Percentiles rank a stretch among this genome's conserved stretches.
phyloP scores from a whole-genome alignment of 1,284 basidiomycete species.

The Kwoniella shivajii region DNA sequence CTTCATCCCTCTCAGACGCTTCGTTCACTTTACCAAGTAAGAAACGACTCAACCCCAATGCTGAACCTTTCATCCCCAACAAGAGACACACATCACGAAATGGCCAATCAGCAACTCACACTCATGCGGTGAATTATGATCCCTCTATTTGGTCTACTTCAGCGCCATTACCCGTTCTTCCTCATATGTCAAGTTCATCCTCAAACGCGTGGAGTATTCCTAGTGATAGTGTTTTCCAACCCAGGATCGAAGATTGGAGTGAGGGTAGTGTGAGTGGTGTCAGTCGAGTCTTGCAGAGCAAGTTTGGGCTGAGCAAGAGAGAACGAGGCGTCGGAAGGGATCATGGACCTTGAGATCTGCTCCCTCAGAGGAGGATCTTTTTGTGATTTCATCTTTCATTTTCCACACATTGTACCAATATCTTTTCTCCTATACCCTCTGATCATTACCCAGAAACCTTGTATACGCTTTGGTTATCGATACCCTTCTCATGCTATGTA shows the following conservation, averaged over 20 bases:
- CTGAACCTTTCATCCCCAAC: slow-evolving; percentile 4
- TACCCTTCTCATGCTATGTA: too few species aligned
- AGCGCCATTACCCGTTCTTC: background rate
- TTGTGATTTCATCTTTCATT: too few species aligned
- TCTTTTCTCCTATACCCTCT: too few species aligned
- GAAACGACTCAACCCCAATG: slow-evolving; percentile 7
- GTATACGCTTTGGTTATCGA: too few species aligned
- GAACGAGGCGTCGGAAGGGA: background rate
- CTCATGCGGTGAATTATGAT: background rate
- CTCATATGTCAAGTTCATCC: background rate
- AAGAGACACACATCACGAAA: background rate
- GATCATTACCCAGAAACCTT: too few species aligned
- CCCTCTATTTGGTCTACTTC: slow-evolving; percentile 12
- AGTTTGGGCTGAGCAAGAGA: background rate
- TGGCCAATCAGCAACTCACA: background rate
- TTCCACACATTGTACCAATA: too few species aligned
- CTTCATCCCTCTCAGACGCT: slow-evolving; percentile 8
- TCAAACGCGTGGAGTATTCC: slow-evolving; percentile 3
- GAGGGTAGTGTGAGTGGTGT: background rate
- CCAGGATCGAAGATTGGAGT: background rate
- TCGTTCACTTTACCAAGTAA: background rate
- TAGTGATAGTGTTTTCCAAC: background rate
- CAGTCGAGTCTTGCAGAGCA: background rate
- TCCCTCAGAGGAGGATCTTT: too few species aligned
- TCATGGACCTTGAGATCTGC: too few species aligned